A percentile compares a stretch with the other conserved stretches of the same genome.
These are phyloP conservation scores for Leishmania turanica DNA, from an alignment of 208 protist genomes.

Conservation along the genomic window DNA sequence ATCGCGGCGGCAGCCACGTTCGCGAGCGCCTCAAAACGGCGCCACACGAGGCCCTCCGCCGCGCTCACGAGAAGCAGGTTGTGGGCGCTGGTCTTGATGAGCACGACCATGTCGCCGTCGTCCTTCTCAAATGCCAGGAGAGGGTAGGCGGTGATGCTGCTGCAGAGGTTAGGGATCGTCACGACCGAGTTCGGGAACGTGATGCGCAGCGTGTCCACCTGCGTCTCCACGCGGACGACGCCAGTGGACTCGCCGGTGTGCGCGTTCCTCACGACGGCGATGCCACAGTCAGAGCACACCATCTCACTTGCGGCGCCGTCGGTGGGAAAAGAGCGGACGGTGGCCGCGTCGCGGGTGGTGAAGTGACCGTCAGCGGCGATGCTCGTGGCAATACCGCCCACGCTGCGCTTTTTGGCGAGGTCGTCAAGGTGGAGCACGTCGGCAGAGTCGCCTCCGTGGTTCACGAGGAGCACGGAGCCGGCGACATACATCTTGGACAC, in stretches of 20 bases:
- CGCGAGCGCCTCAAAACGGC: slow-evolving; percentile 71
- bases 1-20: slow-evolving; percentile 52
- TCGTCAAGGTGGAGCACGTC: slow-evolving; percentile 25
- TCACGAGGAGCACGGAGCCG: slow-evolving; percentile 22
- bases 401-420: slow-evolving; percentile 15
- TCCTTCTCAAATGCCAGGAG: slow-evolving; percentile 36
- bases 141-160: slow-evolving; percentile 30
- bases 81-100: slow-evolving; percentile 58
- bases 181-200: slow-evolving; percentile 18
- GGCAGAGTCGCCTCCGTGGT: background rate
- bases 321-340: slow-evolving; percentile 15
- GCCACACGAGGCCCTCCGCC: slow-evolving; percentile 51
- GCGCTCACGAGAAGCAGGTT: slow-evolving; percentile 67
- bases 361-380: slow-evolving; percentile 31
- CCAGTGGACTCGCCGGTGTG: slow-evolving; percentile 16
- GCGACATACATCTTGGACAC: slow-evolving; percentile 28
- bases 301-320: slow-evolving; percentile 10
- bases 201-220: slow-evolving; percentile 17
- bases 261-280: slow-evolving; percentile 18
- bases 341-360: slow-evolving; percentile 26
- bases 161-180: slow-evolving; percentile 16
- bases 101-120: slow-evolving; percentile 27
- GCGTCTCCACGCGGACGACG: slow-evolving; percentile 31
- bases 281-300: slow-evolving; percentile 27
- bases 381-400: slow-evolving; percentile 27